phyloP scores from a whole-genome alignment of 306 rosid species.

The Quercus mongolica region DNA sequence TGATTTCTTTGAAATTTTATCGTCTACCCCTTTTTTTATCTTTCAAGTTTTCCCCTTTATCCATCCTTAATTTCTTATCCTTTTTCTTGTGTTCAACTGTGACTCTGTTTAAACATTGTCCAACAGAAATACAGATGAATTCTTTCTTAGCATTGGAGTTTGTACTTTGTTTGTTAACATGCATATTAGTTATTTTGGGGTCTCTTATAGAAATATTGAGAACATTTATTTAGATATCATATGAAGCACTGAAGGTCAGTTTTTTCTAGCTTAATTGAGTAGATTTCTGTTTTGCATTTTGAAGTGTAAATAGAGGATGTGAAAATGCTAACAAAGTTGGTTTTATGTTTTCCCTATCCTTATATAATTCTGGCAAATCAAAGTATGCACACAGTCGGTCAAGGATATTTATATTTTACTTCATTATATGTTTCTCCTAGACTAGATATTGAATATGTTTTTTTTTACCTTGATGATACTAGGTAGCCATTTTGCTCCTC shows the following conservation, averaged over 20 bases:
- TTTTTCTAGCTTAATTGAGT: background rate
- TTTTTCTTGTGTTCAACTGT: background rate
- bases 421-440: background rate
- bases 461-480: slow-evolving; percentile 24
- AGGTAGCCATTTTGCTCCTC: slow-evolving; percentile 97
- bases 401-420: background rate
- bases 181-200: background rate
- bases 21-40: background rate
- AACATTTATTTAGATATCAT: background rate
- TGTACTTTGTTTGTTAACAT: background rate
- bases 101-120: background rate
- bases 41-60: background rate
- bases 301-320: background rate
- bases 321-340: background rate
- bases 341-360: background rate
- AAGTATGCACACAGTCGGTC: background rate
- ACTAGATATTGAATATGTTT: background rate
- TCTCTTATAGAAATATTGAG: background rate
- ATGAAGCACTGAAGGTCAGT: background rate
- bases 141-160: background rate
- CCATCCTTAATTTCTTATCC: background rate
- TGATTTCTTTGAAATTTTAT: background rate
- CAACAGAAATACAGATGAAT: background rate
- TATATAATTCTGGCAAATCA: background rate
- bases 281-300: background rate